Conservation (phyloP, 768 basidiomycete species). For the Suillus cothurnatus region DNA sequence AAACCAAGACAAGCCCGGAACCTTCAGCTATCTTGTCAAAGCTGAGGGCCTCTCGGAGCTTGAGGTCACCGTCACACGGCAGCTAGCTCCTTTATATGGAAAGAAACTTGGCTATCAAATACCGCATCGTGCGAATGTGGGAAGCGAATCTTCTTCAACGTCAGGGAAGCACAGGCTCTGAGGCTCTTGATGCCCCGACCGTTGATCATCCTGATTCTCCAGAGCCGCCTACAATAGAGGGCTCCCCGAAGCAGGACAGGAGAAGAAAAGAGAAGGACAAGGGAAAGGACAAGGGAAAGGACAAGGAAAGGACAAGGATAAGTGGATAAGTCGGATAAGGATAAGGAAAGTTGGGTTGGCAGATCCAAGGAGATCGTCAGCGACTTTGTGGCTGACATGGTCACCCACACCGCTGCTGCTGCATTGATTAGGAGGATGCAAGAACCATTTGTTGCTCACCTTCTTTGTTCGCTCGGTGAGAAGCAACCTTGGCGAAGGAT, state of each 20-base stretch:
- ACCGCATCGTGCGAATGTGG: conserved; percentile 26
- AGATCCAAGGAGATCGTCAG: neutral
- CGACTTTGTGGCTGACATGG: neutral
- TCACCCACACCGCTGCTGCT: neutral
- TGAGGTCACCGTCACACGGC: conserved; percentile 17
- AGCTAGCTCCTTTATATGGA: conserved; percentile 10
- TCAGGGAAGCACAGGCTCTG: neutral
- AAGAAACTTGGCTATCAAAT: conserved; percentile 2
- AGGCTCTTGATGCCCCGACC: neutral
- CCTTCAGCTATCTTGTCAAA: conserved; percentile 22
- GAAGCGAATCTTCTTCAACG: conserved; percentile 10
- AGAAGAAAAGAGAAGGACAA: neutral
- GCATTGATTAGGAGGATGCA: conserved; percentile 8
- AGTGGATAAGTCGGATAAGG: neutral
- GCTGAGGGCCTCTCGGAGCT: conserved; percentile 22
- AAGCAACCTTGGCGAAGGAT: conserved; percentile 4
- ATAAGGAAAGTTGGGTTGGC: neutral
- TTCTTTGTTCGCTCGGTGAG: neutral
- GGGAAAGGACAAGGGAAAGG: neutral
- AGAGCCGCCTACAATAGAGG: neutral
- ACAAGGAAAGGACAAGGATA: neutral
- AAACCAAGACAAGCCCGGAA: neutral
- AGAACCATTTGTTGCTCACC: conserved; percentile 10
- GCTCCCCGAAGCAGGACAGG: neutral
- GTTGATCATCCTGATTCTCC: neutral